Evolutionary conservation across 495 filamentous ascomycete genomes (phyloP).

Genomic region (Neurospora sp.): DNA sequence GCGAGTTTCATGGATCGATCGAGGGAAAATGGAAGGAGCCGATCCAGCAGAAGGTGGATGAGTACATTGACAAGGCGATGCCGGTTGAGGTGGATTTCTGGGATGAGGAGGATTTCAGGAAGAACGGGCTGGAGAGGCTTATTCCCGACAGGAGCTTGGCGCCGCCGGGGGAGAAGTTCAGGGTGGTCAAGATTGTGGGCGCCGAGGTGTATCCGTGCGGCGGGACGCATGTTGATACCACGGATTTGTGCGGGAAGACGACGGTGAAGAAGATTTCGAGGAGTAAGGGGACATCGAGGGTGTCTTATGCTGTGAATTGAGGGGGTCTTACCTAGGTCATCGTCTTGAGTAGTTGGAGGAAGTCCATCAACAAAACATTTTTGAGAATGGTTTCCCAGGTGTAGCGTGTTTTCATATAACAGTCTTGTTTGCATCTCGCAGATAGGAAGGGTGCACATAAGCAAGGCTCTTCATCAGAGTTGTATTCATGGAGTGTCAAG

Average conservation of each 20-base stretch:
- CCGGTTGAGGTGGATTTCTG: slow-evolving; percentile 52
- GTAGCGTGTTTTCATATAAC: neutral
- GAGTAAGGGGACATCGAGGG: slow-evolving; percentile 43
- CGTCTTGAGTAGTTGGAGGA: neutral
- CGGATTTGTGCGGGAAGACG: slow-evolving; percentile 39
- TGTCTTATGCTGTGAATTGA: slow-evolving; percentile 38
- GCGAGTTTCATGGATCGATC: slow-evolving; percentile 51
- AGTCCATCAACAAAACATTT: neutral
- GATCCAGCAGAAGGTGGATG: slow-evolving; percentile 46
- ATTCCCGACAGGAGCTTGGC: slow-evolving; percentile 37
- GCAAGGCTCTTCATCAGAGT: neutral
- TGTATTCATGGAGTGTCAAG: neutral
- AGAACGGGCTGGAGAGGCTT: slow-evolving; percentile 33
- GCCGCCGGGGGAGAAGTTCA: slow-evolving; percentile 38
- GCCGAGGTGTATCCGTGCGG: slow-evolving; percentile 54
- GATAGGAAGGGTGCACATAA: neutral
- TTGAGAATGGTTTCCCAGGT: neutral
- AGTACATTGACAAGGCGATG: slow-evolving; percentile 38
- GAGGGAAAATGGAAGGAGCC: slow-evolving; percentile 46
- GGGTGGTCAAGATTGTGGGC: slow-evolving; percentile 47
- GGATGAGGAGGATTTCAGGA: slow-evolving; percentile 41
- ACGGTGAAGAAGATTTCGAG: slow-evolving; percentile 52
- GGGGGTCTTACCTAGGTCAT: neutral
- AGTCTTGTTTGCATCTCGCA: neutral
- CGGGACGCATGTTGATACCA: slow-evolving; percentile 51